phyloP scores from a whole-genome alignment of 495 filamentous ascomycete species.

The Barbatosphaeria neglecta region DNA sequence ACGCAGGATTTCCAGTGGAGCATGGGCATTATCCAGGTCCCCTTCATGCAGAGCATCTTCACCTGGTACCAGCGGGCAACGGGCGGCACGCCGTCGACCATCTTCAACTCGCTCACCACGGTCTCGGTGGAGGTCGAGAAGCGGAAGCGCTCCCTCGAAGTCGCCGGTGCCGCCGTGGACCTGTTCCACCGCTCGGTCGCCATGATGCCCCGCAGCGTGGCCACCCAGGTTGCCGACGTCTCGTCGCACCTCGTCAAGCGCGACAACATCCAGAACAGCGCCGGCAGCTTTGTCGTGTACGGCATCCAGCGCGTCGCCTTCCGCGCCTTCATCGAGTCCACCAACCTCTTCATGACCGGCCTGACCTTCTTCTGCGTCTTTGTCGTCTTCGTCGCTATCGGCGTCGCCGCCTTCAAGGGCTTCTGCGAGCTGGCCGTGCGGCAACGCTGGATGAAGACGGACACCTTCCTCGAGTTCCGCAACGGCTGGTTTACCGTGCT shows the following conservation, averaged over 20 bases:
- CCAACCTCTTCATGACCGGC: conserved; percentile 91
- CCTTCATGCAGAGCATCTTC: conserved; percentile 76
- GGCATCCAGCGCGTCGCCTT: conserved; percentile 91
- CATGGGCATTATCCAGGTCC: conserved; percentile 88
- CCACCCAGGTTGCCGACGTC: conserved; percentile 28
- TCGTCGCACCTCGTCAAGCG: conserved; percentile 28
- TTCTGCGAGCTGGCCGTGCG: conserved; percentile 60
- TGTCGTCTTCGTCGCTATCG: conserved; percentile 55
- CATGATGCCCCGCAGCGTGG: conserved; percentile 40
- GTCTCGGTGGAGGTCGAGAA: conserved; percentile 82
- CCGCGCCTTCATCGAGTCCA: conserved; percentile 69
- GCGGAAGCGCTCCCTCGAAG: conserved; percentile 37
- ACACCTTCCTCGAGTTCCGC: conserved; percentile 90
- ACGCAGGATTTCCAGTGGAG: conserved; percentile 98
- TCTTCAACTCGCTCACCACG: conserved; percentile 60
- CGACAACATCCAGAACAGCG: conserved; percentile 32
- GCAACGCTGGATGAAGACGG: conserved; percentile 66
- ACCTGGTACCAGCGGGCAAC: conserved; percentile 97
- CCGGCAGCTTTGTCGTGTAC: conserved; percentile 54
- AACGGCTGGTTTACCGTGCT: conserved; percentile 68
- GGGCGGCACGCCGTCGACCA: conserved; percentile 72
- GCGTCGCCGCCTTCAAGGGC: conserved; percentile 69
- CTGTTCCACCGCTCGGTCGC: conserved; percentile 35
- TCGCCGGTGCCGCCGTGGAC: conserved; percentile 17
- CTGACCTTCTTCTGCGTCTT: conserved; percentile 84